These are phyloP conservation scores for Acacia concinna DNA, from an alignment of 331 rosid genomes.

Conservation along the genomic window DNA sequence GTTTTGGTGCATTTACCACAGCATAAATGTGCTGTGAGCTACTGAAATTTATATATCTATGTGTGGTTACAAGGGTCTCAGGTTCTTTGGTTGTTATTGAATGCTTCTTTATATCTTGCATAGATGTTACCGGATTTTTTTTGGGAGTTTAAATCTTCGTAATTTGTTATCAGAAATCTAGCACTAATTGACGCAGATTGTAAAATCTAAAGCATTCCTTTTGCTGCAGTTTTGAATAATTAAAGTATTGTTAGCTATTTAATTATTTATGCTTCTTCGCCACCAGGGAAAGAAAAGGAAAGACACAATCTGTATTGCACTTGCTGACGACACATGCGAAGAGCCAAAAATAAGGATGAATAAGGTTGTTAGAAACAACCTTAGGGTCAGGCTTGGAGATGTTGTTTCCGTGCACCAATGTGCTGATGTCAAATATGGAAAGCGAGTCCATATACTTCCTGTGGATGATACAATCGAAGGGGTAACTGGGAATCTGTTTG, in stretches of 20 bases:
- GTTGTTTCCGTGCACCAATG: slow-evolving; percentile 79
- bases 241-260: neutral
- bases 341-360: slow-evolving; percentile 70
- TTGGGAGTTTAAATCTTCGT: neutral
- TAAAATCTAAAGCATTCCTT: neutral
- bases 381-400: slow-evolving; percentile 78
- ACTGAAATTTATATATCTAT: neutral
- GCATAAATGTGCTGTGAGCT: neutral
- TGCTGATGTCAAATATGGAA: slow-evolving; percentile 72
- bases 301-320: slow-evolving; percentile 69
- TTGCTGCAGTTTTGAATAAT: neutral
- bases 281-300: slow-evolving; percentile 66
- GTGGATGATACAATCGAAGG: slow-evolving; percentile 75
- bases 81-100: neutral
- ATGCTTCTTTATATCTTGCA: neutral
- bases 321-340: slow-evolving; percentile 67
- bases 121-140: neutral
- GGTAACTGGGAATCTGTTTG: slow-evolving; percentile 69
- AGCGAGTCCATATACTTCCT: slow-evolving; percentile 68
- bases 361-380: slow-evolving; percentile 67
- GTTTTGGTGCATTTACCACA: neutral
- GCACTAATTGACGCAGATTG: neutral
- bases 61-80: neutral
- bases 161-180: neutral
- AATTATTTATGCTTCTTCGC: slow-evolving; percentile 20